Base-by-base conservation (phyloP, 805 yeast genomes). In the Starmerella kuoi region DNA sequence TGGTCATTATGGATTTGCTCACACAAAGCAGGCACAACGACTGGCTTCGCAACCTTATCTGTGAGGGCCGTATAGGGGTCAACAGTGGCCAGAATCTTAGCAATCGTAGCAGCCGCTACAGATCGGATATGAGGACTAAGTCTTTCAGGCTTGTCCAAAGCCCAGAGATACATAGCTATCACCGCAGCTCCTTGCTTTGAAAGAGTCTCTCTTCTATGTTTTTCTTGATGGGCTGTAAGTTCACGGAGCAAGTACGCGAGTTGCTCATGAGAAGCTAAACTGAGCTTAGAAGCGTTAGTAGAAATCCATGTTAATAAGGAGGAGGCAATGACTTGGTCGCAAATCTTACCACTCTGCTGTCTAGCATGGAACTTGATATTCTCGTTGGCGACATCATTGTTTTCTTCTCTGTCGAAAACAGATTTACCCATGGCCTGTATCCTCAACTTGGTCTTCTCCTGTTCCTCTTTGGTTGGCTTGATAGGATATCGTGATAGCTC, bases 151-250 rank as follows among this genome's bases (percentile, higher is more conserved):
- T 46, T 45, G 36, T 41, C 46, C 18, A 21, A 55, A 14, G 50
- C 42, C 46, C 56, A 46, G 15, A 62, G 40, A 36, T 59, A 62
- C 19, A 56, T 38, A 5, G 55, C 47, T 8, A 60, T 50, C 3
- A 63, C 53, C 19, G 58, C 53, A 4, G 61, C 65, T 7, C 68
- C 67, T 41, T 63, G 62, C 24, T 50, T 47, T 4, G 61, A 58
- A 23, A 61, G 49, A 2, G 27, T 40, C 14, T 49, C 44, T 2
- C 67, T 49, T 24, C 54, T 51, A 6, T 48, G 15, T 35, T 45
- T 44, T 21, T 51, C 51, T 17, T 51, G 53, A 26, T 50, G 55
- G 24, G 57, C 52, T 1, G 61, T 58, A 30, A 64, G 43, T 30
- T 57, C 56, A 15, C 58, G 52, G 35, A 63, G 46, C 22, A 58